Conservation (phyloP, 345 rosid species). For the Odontarrhena argentea region DNA sequence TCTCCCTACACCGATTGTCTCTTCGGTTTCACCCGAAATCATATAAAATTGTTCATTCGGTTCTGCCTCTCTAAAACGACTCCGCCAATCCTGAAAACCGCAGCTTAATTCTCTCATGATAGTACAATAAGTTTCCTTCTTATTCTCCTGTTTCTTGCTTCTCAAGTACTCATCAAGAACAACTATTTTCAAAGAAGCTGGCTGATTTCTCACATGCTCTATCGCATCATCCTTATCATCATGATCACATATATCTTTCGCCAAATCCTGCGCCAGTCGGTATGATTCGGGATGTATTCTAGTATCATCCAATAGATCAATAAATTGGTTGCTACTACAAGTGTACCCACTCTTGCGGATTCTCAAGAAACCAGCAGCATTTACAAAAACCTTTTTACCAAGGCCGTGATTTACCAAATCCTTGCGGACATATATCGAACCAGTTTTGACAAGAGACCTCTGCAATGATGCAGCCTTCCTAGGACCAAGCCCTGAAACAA, state of each 20-base stretch:
- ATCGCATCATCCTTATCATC: conserved; percentile 79
- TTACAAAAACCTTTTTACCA: conserved; percentile 56
- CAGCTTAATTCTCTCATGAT: conserved; percentile 68
- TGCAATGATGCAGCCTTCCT: conserved; percentile 85
- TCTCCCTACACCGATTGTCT: conserved; percentile 75
- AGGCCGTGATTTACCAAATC: no score
- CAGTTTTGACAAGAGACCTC: conserved; percentile 78
- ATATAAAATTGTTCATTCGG: conserved; percentile 76
- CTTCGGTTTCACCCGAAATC: conserved; percentile 83
- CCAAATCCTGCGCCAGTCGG: conserved; percentile 74
- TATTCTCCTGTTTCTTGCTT: conserved; percentile 50
- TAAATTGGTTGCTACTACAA: conserved; percentile 74
- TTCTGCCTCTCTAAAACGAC: conserved; percentile 61
- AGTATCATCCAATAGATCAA: conserved; percentile 47
- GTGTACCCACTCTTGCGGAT: conserved; percentile 81
- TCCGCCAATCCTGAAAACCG: conserved; percentile 81
- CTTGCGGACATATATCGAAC: no score
- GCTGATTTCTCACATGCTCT: conserved; percentile 76
- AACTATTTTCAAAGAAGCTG: conserved; percentile 52
- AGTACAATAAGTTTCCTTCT: conserved; percentile 61
- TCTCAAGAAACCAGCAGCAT: conserved; percentile 81
- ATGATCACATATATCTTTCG: conserved; percentile 61
- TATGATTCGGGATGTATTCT: conserved; percentile 81
- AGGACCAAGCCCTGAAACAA: conserved; percentile 83
- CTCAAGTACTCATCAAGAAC: conserved; percentile 52